A percentile compares a stretch with the other conserved stretches of the same genome.
phyloP scores from a whole-genome alignment of 1,284 basidiomycete genomes.

The Microbotryomycetes sp. region DNA sequence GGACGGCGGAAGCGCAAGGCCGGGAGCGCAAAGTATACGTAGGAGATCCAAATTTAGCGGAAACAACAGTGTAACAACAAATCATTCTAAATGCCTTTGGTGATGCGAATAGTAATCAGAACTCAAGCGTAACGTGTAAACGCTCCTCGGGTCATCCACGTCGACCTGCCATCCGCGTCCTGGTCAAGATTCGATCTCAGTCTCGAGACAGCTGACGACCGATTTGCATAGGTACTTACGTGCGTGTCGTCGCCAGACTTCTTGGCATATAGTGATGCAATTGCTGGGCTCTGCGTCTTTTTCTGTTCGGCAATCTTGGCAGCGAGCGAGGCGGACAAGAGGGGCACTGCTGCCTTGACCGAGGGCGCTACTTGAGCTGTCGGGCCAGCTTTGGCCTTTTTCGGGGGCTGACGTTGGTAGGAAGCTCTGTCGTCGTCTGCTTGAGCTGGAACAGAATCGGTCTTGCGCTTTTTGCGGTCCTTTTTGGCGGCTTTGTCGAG shows the following conservation, averaged over 20 bases:
- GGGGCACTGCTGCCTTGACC: constrained; percentile 21
- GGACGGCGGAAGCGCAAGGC: no score
- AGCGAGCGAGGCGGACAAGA: constrained; percentile 24
- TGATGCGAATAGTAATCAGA: neutral
- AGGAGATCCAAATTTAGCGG: no score
- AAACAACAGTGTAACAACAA: no score
- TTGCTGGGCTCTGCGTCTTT: constrained; percentile 23
- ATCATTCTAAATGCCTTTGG: no score
- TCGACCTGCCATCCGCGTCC: constrained; percentile 27
- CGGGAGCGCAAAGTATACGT: neutral
- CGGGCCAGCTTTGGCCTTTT: neutral
- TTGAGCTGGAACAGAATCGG: neutral
- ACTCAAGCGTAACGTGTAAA: constrained; percentile 22
- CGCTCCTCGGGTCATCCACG: constrained; percentile 29
- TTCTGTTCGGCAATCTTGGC: constrained; percentile 30
- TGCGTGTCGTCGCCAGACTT: constrained; percentile 20
- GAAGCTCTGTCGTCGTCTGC: neutral
- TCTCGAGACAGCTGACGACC: neutral
- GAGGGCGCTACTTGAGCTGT: constrained; percentile 2
- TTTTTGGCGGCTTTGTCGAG: constrained; percentile 27
- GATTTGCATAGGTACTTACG: constrained; percentile 1
- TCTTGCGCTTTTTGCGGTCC: constrained; percentile 2
- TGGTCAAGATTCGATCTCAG: neutral
- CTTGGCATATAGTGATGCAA: constrained; percentile 23
- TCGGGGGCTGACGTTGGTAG: neutral